Evolutionary conservation across 768 basidiomycete genomes (phyloP).

Genomic region (Polyporus arcularius): DNA sequence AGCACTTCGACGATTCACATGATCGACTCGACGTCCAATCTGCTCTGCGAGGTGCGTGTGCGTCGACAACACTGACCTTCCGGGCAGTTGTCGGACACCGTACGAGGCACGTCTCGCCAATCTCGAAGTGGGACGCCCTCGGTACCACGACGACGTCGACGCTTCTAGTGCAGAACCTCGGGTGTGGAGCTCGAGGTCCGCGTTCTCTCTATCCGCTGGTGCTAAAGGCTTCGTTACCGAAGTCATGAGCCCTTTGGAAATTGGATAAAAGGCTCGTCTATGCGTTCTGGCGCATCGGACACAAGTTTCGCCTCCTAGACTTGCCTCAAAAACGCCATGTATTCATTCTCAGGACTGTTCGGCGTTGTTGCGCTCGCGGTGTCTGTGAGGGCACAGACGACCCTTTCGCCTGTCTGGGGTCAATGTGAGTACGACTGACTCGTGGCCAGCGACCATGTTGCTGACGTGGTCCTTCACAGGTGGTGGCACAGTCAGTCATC

Average conservation of each 20-base stretch:
- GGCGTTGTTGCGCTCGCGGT: constrained; percentile 13
- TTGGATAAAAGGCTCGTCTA: neutral
- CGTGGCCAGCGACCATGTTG: too few relatives aligned
- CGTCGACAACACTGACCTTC: neutral
- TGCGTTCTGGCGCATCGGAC: neutral
- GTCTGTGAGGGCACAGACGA: constrained; percentile 14
- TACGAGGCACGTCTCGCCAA: neutral
- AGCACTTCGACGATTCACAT: neutral
- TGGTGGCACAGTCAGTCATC: constrained; percentile 16
- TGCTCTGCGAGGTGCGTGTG: neutral
- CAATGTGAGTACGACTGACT: constrained; percentile 11
- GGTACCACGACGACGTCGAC: neutral
- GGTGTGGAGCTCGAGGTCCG: neutral
- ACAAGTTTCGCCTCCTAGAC: neutral
- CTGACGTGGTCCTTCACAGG: neutral
- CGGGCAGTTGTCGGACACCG: constrained; percentile 1
- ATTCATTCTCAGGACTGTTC: constrained; percentile 5
- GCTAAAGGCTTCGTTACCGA: neutral
- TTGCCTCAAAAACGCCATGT: constrained; percentile 1
- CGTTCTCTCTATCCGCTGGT: neutral
- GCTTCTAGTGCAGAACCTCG: neutral
- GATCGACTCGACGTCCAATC: neutral
- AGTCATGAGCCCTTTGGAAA: neutral
- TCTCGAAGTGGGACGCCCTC: neutral
- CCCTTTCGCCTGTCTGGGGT: constrained; percentile 8